Conservation (phyloP, 306 rosid species). For the Lablab purpureus region DNA sequence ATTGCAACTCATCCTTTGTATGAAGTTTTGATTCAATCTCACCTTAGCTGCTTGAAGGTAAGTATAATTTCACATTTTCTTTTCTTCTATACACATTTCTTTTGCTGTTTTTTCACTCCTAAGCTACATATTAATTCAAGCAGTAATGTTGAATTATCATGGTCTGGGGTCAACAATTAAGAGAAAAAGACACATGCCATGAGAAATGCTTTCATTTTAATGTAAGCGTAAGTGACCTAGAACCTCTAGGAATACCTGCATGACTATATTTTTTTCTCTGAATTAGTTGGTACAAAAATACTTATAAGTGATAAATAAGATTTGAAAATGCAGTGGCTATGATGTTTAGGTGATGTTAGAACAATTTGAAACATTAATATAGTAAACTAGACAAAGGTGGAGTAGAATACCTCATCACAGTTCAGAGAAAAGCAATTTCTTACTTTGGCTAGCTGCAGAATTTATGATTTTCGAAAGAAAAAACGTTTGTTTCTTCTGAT, state of each 20-base stretch:
- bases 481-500: not conserved
- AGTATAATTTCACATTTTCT: not conserved
- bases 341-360: not conserved
- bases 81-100: not conserved
- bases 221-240: not conserved
- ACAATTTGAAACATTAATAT: not conserved
- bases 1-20: constrained; percentile 62
- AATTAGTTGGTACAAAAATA: not conserved
- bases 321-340: not conserved
- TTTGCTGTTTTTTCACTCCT: not conserved
- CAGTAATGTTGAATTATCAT: too few relatives aligned
- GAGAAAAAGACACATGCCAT: constrained; percentile 19
- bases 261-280: not conserved
- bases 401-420: not conserved
- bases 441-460: not conserved
- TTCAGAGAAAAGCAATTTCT: not conserved
- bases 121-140: not conserved
- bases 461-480: not conserved
- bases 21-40: constrained; percentile 60
- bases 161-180: not conserved
- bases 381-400: not conserved
- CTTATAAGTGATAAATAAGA: not conserved
- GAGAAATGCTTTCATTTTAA: not conserved
- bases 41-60: constrained; percentile 65
- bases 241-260: not conserved